Base-by-base conservation (phyloP, 1,139 yeast species). In the Lizanozyma gosingica region DNA sequence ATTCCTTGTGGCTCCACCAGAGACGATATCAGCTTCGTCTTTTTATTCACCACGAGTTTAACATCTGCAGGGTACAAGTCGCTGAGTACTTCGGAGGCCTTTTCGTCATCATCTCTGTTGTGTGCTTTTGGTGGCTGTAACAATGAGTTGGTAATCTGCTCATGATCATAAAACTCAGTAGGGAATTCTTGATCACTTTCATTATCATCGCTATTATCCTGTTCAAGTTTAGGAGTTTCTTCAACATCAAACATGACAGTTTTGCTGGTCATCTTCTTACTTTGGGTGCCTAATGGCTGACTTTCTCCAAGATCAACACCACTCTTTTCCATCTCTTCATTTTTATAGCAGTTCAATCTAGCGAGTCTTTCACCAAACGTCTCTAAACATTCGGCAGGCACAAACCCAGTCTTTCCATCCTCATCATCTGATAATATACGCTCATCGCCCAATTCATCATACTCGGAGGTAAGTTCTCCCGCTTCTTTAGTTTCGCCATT, bases 331-430 rank as follows among this genome's bases (percentile, higher is more conserved):
- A 80, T 56, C 47, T 83, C 87, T 59, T 87, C 95, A 61, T 92
- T 92, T 49, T 88, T 83, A 74, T 90, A 87, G 60, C 96, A 87
- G 59, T 92, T 92, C 37, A 88, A 68, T 42, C 98, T 70, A 1
- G 98, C 98, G 41, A 94, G 65, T 43, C 98, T 70, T 59, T 92
- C 98, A 37, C 81, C 85, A 45, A 86, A 88, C 0, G 96, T 86
- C 60, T 92, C 98, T 37, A 92, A 67, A 47, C 94, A 82, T 59
- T 92, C 98, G 1, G 97, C 97, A 1, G 98, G 98, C 1, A 94
- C 94, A 63, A 90, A 94, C 2, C 97, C 98, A 41, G 88, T 74
- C 53, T 77, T 78, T 1, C 73, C 60, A 52, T 75, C 79, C 56
- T 83, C 87, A n/a, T 59, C 67, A 39, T 64, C 71, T 14, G 59